A percentile compares a stretch with the other conserved stretches of the same genome.
Conservation (phyloP, 352 stramenopile species). For the Phytophthora agathidicida region DNA sequence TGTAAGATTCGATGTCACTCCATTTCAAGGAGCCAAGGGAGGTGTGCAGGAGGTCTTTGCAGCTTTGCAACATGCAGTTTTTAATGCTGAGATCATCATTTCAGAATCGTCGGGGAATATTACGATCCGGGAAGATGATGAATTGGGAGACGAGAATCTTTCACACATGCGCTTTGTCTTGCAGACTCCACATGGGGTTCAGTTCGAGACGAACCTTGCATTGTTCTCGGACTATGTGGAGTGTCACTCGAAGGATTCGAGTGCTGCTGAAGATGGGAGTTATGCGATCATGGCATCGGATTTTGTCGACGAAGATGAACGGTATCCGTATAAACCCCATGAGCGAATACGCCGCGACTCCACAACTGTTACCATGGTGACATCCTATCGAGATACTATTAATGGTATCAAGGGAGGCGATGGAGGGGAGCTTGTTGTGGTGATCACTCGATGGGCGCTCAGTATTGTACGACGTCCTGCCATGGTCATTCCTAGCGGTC, state of each 20-base stretch:
- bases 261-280: conserved; percentile 24
- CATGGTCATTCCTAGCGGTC: conserved; percentile 11
- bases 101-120: conserved; percentile 71
- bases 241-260: neutral
- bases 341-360: conserved; percentile 53
- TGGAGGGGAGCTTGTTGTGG: conserved; percentile 33
- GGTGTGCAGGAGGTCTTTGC: conserved; percentile 58
- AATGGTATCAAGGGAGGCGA: neutral
- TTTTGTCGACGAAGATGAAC: conserved; percentile 56
- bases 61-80: conserved; percentile 49
- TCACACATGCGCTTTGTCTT: conserved; percentile 60
- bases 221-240: conserved; percentile 42
- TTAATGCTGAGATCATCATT: conserved; percentile 75
- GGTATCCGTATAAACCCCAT: conserved; percentile 54
- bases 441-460: conserved; percentile 32
- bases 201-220: conserved; percentile 49
- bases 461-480: conserved; percentile 26
- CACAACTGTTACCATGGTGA: conserved; percentile 41
- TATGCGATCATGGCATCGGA: conserved; percentile 52
- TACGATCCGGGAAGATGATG: conserved; percentile 77
- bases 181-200: conserved; percentile 24
- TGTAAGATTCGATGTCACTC: conserved; percentile 58
- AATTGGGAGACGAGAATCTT: conserved; percentile 49
- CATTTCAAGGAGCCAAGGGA: conserved; percentile 42
- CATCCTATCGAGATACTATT: conserved; percentile 30